These are phyloP conservation scores for Macrocybe gigantea DNA, from an alignment of 768 basidiomycete species.

Conservation along the genomic window DNA sequence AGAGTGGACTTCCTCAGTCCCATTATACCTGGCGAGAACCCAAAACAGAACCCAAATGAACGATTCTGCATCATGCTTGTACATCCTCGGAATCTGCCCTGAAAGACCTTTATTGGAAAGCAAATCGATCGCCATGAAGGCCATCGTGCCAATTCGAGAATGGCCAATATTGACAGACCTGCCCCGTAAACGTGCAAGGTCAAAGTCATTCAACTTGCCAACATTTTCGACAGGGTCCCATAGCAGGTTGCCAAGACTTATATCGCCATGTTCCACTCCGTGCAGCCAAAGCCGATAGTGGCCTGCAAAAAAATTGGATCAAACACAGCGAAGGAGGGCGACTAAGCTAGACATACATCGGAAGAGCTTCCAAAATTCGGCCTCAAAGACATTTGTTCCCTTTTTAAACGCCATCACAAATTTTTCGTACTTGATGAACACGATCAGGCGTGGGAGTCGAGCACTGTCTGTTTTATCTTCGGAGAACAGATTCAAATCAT, in stretches of 20 bases:
- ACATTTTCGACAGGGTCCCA: constrained; percentile 8
- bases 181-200: constrained; percentile 13
- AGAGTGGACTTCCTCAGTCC: no score
- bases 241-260: constrained; percentile 25
- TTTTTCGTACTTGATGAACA: no score
- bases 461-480: no score
- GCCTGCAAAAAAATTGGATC: constrained; percentile 7
- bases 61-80: constrained; percentile 27
- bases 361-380: no score
- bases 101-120: constrained; percentile 9
- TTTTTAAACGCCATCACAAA: no score
- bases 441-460: no score
- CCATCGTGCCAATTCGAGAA: constrained; percentile 17
- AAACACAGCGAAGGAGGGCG: no score
- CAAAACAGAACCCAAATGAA: constrained; percentile 22
- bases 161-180: constrained; percentile 1
- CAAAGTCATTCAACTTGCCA: constrained; percentile 23
- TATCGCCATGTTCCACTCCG: constrained; percentile 21
- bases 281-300: constrained; percentile 19
- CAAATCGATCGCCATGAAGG: constrained; percentile 27
- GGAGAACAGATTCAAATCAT: no score
- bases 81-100: constrained; percentile 13
- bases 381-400: no score
- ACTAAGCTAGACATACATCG: no score
- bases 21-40: neutral